These are phyloP conservation scores for Corymbia calophylla DNA, from an alignment of 441 rosid genomes.

Conservation along the genomic window DNA sequence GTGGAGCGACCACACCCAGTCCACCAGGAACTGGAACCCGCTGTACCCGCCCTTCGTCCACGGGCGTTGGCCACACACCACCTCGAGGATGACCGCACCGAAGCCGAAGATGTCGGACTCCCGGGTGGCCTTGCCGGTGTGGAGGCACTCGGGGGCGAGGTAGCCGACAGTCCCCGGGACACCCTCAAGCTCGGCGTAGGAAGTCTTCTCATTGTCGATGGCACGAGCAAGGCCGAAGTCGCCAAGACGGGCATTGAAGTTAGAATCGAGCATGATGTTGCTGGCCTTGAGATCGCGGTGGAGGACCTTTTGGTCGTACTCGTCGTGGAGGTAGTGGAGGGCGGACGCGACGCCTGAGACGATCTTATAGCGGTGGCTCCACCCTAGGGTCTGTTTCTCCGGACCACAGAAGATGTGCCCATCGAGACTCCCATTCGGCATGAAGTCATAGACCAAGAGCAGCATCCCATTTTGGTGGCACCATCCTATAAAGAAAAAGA, in stretches of 20 bases:
- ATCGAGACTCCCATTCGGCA: constrained; percentile 56
- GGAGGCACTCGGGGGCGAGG: constrained; percentile 44
- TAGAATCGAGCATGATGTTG: constrained; percentile 42
- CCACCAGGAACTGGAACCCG: constrained; percentile 26
- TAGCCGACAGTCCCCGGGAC: constrained; percentile 42
- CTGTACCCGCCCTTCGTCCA: constrained; percentile 18
- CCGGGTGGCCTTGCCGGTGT: constrained; percentile 35
- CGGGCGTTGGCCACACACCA: constrained; percentile 35
- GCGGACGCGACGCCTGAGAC: constrained; percentile 40
- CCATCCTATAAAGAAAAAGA: constrained; percentile 23
- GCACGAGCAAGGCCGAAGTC: constrained; percentile 46
- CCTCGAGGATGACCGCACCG: constrained; percentile 41
- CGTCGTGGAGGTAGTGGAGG: constrained; percentile 46
- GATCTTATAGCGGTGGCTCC: constrained; percentile 33
- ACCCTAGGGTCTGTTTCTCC: constrained; percentile 13
- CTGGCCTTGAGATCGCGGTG: constrained; percentile 58
- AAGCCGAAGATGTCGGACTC: constrained; percentile 48
- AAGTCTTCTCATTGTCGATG: constrained; percentile 34
- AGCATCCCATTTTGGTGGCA: constrained; percentile 39
- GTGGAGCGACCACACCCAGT: constrained; percentile 47
- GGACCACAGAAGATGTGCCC: constrained; percentile 25
- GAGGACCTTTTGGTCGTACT: constrained; percentile 43
- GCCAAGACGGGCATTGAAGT: constrained; percentile 41
- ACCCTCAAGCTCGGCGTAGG: constrained; percentile 32
- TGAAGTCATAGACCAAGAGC: constrained; percentile 40